Evolutionary conservation across 257 asterid genomes (phyloP), one percentile per base, ranked within the genome.

Genomic region (Solanum tarapatanum): DNA sequence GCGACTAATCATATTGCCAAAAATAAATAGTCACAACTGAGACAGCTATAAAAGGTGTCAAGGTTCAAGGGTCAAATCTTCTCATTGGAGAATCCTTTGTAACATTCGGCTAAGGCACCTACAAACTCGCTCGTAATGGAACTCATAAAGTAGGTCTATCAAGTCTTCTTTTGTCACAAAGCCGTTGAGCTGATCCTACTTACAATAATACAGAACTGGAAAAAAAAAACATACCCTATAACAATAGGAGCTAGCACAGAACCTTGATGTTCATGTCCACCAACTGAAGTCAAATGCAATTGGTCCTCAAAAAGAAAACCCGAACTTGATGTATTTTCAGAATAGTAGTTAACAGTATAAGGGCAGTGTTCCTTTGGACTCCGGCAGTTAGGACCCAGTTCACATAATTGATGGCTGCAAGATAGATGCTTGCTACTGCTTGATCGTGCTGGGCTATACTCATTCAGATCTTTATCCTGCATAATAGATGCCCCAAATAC

Each of bases 391-490:
- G 93, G 88, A 84, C 94, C 93, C 80, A 32, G 35, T 88, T 92
- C 87, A 86, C 98, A 96, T 79, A 94, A 85, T 85, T 87, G 91
- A 76, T 96, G 94, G 92, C 94, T 92, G 93, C 98, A 96, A 33
- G 93, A 90, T 82, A 96, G 77, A 84, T 13, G 90, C 87, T 93
- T 92, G 89, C 98, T 94, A 82, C 92, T 94, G 93, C 88, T 94
- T 33, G 98, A 96, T 80, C 24, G 93, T 45, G 98, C 89, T 21
- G 98, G 98, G 83, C 87, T 91, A 89, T 96, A 96, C 90, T 96
- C 93, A 19, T 90, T 91, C 36, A 96, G 91, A 70, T 94, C 96
- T 91, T 91, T 94, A 92, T 94, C 98, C 98, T 96, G 96, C 94
- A 95, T 41, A 93, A 91, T 90, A 93, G 93, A 92, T 93, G 95